Evolutionary conservation across 2,329 filamentous ascomycete genomes (phyloP).

Genomic region (Paecilomyces dactylethromorphus): DNA sequence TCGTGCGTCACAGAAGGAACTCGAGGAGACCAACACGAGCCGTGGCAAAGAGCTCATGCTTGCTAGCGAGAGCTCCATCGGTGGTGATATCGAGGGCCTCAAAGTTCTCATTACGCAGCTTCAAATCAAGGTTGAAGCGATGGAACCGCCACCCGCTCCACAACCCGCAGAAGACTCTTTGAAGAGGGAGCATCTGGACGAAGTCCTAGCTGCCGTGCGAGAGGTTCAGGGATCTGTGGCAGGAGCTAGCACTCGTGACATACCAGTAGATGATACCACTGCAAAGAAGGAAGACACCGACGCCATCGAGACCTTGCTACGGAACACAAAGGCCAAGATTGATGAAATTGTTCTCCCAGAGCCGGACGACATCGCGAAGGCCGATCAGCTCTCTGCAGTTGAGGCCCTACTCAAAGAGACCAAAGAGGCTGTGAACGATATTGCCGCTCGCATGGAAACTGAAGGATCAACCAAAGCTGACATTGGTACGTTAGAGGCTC

Average conservation of each 20-base stretch:
- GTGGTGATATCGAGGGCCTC: conserved; percentile 75
- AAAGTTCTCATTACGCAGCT: conserved; percentile 78
- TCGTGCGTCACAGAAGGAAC: conserved; percentile 48
- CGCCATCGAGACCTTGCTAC: conserved; percentile 82
- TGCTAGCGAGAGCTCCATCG: conserved; percentile 46
- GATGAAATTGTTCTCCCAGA: conserved; percentile 67
- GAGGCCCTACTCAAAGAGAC: conserved; percentile 69
- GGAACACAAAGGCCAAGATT: conserved; percentile 80
- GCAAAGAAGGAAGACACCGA: conserved; percentile 78
- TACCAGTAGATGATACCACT: conserved; percentile 41
- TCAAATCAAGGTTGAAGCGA: conserved; percentile 73
- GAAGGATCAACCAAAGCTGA: conserved; percentile 71
- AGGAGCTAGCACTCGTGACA: conserved; percentile 40
- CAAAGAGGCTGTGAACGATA: conserved; percentile 62
- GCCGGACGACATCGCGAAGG: conserved; percentile 59
- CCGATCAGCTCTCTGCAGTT: conserved; percentile 53
- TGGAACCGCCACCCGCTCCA: conserved; percentile 48
- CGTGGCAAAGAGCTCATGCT: conserved; percentile 53
- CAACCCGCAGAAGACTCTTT: conserved; percentile 34
- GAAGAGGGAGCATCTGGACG: conserved; percentile 43
- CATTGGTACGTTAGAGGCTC: conserved; percentile 65
- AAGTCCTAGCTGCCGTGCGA: conserved; percentile 37
- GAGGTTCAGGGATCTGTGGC: conserved; percentile 56
- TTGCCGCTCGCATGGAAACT: conserved; percentile 61
- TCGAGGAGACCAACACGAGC: conserved; percentile 45